phyloP scores from a whole-genome alignment of 306 rosid genomes.

The Sicyos edulis region DNA sequence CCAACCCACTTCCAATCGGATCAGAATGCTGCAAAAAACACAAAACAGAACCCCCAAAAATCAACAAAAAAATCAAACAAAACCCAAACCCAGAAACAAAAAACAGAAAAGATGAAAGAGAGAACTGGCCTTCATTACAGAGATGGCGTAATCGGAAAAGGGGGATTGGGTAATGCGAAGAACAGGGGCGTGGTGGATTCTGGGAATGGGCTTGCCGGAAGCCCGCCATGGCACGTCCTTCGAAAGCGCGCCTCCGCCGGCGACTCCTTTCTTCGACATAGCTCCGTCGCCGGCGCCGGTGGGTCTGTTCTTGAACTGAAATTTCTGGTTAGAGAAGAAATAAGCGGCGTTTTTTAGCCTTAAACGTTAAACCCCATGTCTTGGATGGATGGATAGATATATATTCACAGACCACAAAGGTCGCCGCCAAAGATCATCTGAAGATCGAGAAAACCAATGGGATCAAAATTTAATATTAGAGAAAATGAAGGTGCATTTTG shows the following conservation, averaged over 20 bases:
- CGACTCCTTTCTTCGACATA: constrained; percentile 60
- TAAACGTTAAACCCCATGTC: no score
- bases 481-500: not conserved
- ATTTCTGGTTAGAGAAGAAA: no score
- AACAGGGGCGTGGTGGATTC: constrained; percentile 66
- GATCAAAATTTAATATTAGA: not conserved
- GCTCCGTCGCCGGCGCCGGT: not conserved
- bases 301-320: not conserved
- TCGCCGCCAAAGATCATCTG: constrained; percentile 1
- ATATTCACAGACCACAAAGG: not conserved
- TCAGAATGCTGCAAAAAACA: constrained; percentile 42
- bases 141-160: constrained; percentile 52
- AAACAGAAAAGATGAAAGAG: no score
- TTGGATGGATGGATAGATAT: not conserved
- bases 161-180: constrained; percentile 62
- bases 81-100: no score
- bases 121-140: constrained; percentile 38
- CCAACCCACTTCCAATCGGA: constrained; percentile 74
- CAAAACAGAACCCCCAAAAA: no score
- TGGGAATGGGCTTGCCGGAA: constrained; percentile 56
- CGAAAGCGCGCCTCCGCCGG: constrained; percentile 37
- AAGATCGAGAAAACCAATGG: not conserved
- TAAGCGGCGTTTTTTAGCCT: no score
- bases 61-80: no score
- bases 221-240: constrained; percentile 91